Evolutionary conservation across 257 asterid species (phyloP).

Genomic region (Rubia yunnanensis): DNA sequence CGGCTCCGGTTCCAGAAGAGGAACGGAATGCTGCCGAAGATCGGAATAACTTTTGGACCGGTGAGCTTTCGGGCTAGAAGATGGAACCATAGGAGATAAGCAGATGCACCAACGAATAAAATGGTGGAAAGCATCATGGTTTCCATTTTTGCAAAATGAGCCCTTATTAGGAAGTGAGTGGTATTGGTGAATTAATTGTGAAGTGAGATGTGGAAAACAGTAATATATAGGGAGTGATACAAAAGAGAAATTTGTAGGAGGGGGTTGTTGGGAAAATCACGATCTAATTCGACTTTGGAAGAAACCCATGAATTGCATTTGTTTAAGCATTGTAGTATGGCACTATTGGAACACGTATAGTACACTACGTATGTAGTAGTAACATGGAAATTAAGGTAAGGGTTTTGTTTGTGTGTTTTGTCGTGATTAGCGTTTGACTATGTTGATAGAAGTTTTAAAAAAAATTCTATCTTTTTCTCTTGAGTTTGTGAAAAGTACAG

Average conservation of each 20-base stretch:
- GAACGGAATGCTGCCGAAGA: conserved; percentile 66
- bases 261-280: conserved; percentile 32
- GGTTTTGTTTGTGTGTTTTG: not conserved
- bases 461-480: too few species aligned
- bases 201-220: conserved; percentile 8
- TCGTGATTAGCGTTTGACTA: not conserved
- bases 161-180: not conserved
- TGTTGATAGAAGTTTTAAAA: too few species aligned
- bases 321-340: not conserved
- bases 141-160: conserved; percentile 24
- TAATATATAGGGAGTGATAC: conserved; percentile 21
- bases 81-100: conserved; percentile 57
- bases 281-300: conserved; percentile 9
- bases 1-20: conserved; percentile 51
- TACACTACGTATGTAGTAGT: not conserved
- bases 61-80: conserved; percentile 48
- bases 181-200: not conserved
- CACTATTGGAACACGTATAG: not conserved
- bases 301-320: conserved; percentile 14
- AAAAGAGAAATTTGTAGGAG: conserved; percentile 30
- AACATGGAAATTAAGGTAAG: too few species aligned
- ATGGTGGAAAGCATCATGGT: conserved; percentile 17
- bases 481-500: not conserved
- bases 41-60: conserved; percentile 65
- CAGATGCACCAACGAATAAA: conserved; percentile 27